phyloP scores from a whole-genome alignment of 2,329 filamentous ascomycete species.

The Fusarium guadeloupense region DNA sequence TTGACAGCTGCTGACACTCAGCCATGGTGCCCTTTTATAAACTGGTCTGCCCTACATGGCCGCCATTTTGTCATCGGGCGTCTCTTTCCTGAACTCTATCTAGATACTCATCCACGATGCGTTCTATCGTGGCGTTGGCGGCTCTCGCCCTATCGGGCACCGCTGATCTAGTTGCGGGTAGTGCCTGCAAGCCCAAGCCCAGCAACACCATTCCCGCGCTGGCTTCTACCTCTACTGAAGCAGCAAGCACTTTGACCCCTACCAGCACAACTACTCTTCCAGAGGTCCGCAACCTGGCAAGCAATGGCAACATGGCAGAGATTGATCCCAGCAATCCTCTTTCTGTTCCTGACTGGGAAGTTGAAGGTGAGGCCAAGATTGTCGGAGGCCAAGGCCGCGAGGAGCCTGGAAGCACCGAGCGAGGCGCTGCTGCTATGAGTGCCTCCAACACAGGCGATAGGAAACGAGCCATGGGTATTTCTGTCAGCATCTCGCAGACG shows the following conservation, averaged over 20 bases:
- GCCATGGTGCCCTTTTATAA: not conserved
- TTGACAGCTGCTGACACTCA: no score
- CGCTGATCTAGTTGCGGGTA: not conserved
- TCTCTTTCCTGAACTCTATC: not conserved
- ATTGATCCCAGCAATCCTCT: not conserved
- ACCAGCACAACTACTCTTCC: not conserved
- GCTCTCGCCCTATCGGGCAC: constrained; percentile 11
- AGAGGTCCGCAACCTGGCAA: not conserved
- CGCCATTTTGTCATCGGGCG: not conserved
- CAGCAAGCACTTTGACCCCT: not conserved
- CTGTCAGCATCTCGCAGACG: constrained; percentile 6
- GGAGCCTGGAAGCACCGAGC: not conserved
- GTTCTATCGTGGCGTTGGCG: constrained; percentile 9
- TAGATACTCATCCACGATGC: not conserved
- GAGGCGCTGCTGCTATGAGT: not conserved
- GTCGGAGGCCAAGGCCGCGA: not conserved
- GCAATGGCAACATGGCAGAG: constrained; percentile 1
- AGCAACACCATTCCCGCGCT: no score
- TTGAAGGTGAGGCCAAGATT: not conserved
- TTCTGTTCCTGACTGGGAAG: not conserved
- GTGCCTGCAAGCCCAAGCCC: not conserved
- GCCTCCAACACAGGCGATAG: not conserved
- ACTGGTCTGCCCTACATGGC: not conserved
- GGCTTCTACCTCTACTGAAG: not conserved
- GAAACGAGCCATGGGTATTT: constrained; percentile 2